These are phyloP conservation scores for Coleophoma cylindrospora DNA, from an alignment of 2,329 filamentous ascomycete species.

Conservation along the genomic window DNA sequence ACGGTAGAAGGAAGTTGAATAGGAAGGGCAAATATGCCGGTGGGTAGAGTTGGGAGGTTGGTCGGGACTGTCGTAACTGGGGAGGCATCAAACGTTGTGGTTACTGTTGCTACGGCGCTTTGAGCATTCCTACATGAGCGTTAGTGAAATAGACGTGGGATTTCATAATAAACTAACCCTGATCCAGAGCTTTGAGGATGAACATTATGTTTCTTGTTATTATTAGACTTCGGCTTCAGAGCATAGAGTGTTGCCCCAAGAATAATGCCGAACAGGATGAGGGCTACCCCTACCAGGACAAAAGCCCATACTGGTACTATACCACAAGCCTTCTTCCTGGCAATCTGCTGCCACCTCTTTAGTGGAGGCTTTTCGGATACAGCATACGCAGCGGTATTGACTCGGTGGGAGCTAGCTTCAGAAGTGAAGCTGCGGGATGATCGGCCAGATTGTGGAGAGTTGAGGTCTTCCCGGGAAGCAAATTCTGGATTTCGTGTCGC, in stretches of 20 bases:
- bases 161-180: neutral
- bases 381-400: conserved; percentile 43
- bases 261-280: conserved; percentile 54
- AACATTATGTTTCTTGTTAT: conserved; percentile 1
- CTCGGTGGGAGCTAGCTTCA: conserved; percentile 45
- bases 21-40: conserved; percentile 52
- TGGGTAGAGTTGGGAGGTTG: conserved; percentile 45
- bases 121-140: conserved; percentile 7
- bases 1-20: conserved; percentile 41
- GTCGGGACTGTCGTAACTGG: conserved; percentile 45
- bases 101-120: conserved; percentile 21
- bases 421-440: conserved; percentile 48
- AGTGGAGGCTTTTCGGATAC: conserved; percentile 41
- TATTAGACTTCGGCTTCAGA: conserved; percentile 13
- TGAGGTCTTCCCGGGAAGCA: conserved; percentile 51
- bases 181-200: conserved; percentile 13
- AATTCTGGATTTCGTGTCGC: conserved; percentile 60
- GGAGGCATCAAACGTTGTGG: conserved; percentile 41
- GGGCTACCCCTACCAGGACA: conserved; percentile 42
- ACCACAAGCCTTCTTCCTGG: conserved; percentile 50
- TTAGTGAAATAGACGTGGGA: too few species aligned
- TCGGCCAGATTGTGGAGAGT: conserved; percentile 41
- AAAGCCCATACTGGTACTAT: conserved; percentile 60
- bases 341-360: conserved; percentile 47
- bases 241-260: conserved; percentile 36